Base-by-base conservation (phyloP, 495 filamentous ascomycete species). In the Sordaria brevicollis region DNA sequence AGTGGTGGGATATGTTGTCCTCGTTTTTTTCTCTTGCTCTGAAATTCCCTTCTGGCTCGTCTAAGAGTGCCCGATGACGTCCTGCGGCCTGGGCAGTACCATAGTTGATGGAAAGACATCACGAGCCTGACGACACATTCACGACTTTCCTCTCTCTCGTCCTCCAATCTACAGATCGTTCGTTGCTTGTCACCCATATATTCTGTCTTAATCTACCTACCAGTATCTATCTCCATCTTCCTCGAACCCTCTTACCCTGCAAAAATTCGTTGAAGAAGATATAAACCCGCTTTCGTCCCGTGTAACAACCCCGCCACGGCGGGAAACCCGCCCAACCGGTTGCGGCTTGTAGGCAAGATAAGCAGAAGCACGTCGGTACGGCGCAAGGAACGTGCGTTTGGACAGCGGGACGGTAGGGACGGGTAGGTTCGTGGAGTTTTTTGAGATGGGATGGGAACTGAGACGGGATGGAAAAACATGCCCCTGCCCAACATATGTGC, bases 61-160 rank as follows among this genome's bases (percentile, higher is more conserved):
- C n/a, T n/a, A n/a, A n/a, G n/a, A n/a, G 11, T 57, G 49, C 21
- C 49, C 49, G 21, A 57, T 57, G 49, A 57, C 21, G 49, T 57
- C n/a, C n/a, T 31, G 11, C 21, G 21, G 49, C 49, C 49, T 57
- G 49, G 15, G 21, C 49, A 57, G n/a, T n/a, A n/a, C n/a, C n/a
- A n/a, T n/a, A n/a, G n/a, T n/a, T n/a, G n/a, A n/a, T n/a, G n/a
- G n/a, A n/a, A n/a, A n/a, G n/a, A n/a, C n/a, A n/a, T n/a, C n/a
- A n/a, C n/a, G n/a, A n/a, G n/a, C n/a, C n/a, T n/a, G n/a, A 65
- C 62, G 33, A 49, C 62, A 70, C 62, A 19, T 65, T 21, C 70
- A 67, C 70, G 70, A 67, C 67, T 71, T 71, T 68, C 70, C 68
- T 68, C 13, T 68, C 70, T 68, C 57, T 15, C 70, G 34, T 67